Percentiles rank a stretch among this genome's conserved stretches.
These are phyloP conservation scores for Oleoguttula mirabilis DNA, from an alignment of 495 filamentous ascomycete genomes.

Conservation along the genomic window DNA sequence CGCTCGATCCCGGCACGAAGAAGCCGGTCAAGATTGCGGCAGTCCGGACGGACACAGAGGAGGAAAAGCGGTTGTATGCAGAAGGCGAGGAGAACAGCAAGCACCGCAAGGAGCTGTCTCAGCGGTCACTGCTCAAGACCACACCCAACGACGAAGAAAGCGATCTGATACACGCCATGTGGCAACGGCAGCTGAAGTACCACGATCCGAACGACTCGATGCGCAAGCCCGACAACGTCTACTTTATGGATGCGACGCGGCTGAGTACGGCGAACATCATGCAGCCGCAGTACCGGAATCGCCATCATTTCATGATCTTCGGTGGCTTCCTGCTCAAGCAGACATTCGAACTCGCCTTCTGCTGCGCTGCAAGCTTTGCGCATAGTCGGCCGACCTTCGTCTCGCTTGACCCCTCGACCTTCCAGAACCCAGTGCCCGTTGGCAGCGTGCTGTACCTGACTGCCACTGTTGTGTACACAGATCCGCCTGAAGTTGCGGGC, in stretches of 20 bases:
- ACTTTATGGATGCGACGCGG: conserved; percentile 55
- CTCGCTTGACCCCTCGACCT: conserved; percentile 66
- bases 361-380: conserved; percentile 66
- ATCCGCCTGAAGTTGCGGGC: conserved; percentile 40
- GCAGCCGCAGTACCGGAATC: conserved; percentile 77
- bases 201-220: conserved; percentile 48
- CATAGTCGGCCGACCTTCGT: conserved; percentile 67
- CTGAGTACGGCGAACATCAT: conserved; percentile 67
- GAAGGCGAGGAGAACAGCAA: conserved; percentile 62
- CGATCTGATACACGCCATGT: conserved; percentile 67
- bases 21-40: conserved; percentile 49
- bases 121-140: conserved; percentile 53
- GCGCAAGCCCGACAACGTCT: conserved; percentile 48
- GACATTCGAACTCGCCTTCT: conserved; percentile 62
- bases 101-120: conserved; percentile 55
- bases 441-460: conserved; percentile 72
- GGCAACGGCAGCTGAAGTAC: conserved; percentile 61
- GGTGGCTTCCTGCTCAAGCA: conserved; percentile 74
- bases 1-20: conserved; percentile 61
- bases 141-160: conserved; percentile 67
- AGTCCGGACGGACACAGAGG: conserved; percentile 52
- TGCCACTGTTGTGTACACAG: conserved; percentile 66
- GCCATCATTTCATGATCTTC: conserved; percentile 85
- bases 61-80: conserved; percentile 56
- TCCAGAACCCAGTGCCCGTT: conserved; percentile 74